Conservation (phyloP, 257 asterid genomes). For the Nicotiana undulata region DNA sequence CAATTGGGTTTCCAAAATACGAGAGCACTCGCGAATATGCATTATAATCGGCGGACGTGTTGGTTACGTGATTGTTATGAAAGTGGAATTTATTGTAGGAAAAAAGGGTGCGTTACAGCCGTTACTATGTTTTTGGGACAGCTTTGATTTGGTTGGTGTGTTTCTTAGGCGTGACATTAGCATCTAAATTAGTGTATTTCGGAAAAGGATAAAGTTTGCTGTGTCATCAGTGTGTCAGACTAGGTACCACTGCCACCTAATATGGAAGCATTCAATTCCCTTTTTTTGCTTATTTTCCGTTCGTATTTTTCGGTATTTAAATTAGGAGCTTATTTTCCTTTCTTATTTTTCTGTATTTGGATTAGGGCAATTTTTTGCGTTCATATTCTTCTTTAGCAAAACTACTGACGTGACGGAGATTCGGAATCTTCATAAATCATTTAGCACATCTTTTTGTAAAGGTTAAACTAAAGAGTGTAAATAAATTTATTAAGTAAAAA, state of each 20-base stretch:
- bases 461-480: too few relatives aligned
- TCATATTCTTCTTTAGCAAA: too few relatives aligned
- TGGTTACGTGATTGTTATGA: background rate
- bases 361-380: too few relatives aligned
- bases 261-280: background rate
- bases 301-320: too few relatives aligned
- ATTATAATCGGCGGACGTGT: background rate
- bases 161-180: background rate
- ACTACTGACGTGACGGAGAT: too few relatives aligned
- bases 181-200: background rate
- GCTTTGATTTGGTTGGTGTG: background rate
- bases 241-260: background rate
- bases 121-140: background rate
- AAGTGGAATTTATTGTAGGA: background rate
- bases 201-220: background rate
- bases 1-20: background rate
- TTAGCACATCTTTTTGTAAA: too few relatives aligned
- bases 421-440: too few relatives aligned
- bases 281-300: background rate
- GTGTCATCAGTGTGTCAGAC: background rate
- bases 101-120: background rate
- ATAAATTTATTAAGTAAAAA: too few relatives aligned
- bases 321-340: too few relatives aligned
- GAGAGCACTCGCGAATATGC: background rate
- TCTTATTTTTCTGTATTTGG: too few relatives aligned